phyloP scores from a whole-genome alignment of 176 grass and related monocot species.

The Melocanna baccifera region DNA sequence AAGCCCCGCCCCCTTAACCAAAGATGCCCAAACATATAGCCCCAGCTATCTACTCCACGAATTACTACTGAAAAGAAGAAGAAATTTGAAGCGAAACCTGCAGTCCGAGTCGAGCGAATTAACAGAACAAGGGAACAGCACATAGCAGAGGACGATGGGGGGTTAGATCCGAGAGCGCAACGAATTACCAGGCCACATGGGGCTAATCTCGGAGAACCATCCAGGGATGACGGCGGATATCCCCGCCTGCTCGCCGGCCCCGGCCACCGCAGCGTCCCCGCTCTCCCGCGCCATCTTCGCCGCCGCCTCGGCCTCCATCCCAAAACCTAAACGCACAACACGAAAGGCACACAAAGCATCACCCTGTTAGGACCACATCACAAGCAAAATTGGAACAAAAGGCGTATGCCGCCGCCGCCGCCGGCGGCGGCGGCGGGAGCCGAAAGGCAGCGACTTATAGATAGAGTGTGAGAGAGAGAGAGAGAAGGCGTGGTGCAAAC shows the following conservation, averaged over 20 bases:
- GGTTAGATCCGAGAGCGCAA: neutral
- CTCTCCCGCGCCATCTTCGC: conserved; percentile 48
- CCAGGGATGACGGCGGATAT: conserved; percentile 89
- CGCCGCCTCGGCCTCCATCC: conserved; percentile 48
- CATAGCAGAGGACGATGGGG: neutral
- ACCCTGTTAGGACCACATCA: neutral
- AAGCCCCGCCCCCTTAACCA: neutral
- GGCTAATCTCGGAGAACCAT: conserved; percentile 99
- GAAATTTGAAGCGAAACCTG: neutral
- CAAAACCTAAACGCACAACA: neutral
- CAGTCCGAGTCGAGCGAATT: neutral
- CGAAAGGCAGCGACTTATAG: neutral
- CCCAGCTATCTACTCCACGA: neutral
- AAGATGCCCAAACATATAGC: neutral
- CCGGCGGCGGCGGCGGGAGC: too few relatives aligned
- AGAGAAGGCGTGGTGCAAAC: neutral
- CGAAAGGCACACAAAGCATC: neutral
- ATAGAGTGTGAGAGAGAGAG: neutral
- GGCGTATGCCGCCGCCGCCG: too few relatives aligned
- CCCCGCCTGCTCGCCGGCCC: conserved; percentile 48
- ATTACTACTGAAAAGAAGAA: neutral
- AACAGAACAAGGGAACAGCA: neutral
- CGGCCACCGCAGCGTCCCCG: conserved; percentile 22
- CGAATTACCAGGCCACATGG: conserved; percentile 87
- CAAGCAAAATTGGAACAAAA: neutral